Evolutionary conservation across 2,329 filamentous ascomycete species (phyloP).

Genomic region (Fusarium chuoi): DNA sequence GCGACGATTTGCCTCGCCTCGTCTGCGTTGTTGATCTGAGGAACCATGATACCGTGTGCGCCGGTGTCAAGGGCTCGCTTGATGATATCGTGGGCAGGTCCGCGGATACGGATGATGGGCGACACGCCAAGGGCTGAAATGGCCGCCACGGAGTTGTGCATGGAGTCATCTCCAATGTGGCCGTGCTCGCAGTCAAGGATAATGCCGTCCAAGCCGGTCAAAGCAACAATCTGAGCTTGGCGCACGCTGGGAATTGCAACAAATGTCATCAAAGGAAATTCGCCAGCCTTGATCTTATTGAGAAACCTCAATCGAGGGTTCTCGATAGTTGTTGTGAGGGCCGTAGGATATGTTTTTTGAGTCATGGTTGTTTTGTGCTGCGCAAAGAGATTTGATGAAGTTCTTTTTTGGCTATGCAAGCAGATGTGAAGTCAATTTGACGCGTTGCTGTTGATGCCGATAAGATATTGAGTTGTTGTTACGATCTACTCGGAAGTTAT

Average conservation of each 20-base stretch:
- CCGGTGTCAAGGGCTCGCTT: slow-evolving; percentile 58
- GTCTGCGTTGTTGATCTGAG: slow-evolving; percentile 55
- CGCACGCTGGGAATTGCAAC: slow-evolving; percentile 59
- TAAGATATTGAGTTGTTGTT: not conserved
- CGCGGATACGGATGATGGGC: slow-evolving; percentile 27
- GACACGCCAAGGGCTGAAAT: slow-evolving; percentile 16
- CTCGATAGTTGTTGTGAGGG: slow-evolving; percentile 44
- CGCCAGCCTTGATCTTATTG: slow-evolving; percentile 53
- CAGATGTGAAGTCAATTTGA: not conserved
- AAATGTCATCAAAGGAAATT: slow-evolving; percentile 60
- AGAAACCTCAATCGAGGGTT: slow-evolving; percentile 57
- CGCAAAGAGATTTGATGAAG: not conserved
- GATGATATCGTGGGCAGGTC: slow-evolving; percentile 48
- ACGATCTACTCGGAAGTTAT: not conserved
- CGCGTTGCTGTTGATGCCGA: not conserved
- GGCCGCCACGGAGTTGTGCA: slow-evolving; percentile 14
- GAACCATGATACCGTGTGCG: slow-evolving; percentile 57
- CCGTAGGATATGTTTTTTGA: slow-evolving; percentile 12
- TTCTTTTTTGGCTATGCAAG: not conserved
- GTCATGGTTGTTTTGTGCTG: slow-evolving; percentile 1
- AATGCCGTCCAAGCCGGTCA: slow-evolving; percentile 60
- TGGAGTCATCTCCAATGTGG: slow-evolving; percentile 15
- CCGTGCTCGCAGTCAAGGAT: slow-evolving; percentile 54
- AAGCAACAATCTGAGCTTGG: slow-evolving; percentile 59
- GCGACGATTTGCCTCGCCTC: slow-evolving; percentile 52